Evolutionary conservation across 257 asterid species (phyloP).

Genomic region (Phtheirospermum japonicum): DNA sequence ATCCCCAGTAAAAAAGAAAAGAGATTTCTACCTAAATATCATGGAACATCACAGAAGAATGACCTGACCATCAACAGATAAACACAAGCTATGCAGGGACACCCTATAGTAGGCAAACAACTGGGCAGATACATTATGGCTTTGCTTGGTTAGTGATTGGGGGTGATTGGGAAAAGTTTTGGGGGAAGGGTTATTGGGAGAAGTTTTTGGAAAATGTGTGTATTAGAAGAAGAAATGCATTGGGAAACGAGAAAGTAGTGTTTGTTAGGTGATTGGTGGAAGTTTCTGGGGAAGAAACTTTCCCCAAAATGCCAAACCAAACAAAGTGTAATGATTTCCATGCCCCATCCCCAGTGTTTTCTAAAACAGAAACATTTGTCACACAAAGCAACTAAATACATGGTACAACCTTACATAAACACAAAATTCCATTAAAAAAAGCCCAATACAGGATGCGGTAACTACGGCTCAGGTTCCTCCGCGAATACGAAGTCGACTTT

Average conservation of each 20-base stretch:
- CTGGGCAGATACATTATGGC: constrained; percentile 3
- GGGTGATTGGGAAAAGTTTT: no score
- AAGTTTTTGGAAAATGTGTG: no score
- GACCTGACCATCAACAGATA: constrained; percentile 3
- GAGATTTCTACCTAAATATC: neutral
- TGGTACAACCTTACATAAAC: neutral
- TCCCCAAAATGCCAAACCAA: no score
- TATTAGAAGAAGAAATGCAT: no score
- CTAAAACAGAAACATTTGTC: constrained; percentile 7
- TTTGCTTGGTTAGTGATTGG: no score
- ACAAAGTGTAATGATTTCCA: constrained; percentile 19
- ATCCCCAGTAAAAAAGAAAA: neutral
- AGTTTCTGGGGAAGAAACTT: no score
- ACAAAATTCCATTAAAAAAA: constrained; percentile 20
- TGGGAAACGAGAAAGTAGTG: no score
- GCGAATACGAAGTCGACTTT: constrained; percentile 76
- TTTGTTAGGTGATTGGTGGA: no score
- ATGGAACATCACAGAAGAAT: constrained; percentile 1
- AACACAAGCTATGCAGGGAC: neutral
- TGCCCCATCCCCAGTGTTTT: constrained; percentile 7
- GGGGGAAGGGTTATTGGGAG: no score
- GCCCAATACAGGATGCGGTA: constrained; percentile 24
- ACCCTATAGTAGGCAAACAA: neutral
- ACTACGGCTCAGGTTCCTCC: constrained; percentile 80
- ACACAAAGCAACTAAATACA: constrained; percentile 13